A percentile compares a stretch with the other conserved stretches of the same genome.
These are phyloP conservation scores for Cercospora sp. DNA, from an alignment of 2,329 filamentous ascomycete species.

Conservation along the genomic window DNA sequence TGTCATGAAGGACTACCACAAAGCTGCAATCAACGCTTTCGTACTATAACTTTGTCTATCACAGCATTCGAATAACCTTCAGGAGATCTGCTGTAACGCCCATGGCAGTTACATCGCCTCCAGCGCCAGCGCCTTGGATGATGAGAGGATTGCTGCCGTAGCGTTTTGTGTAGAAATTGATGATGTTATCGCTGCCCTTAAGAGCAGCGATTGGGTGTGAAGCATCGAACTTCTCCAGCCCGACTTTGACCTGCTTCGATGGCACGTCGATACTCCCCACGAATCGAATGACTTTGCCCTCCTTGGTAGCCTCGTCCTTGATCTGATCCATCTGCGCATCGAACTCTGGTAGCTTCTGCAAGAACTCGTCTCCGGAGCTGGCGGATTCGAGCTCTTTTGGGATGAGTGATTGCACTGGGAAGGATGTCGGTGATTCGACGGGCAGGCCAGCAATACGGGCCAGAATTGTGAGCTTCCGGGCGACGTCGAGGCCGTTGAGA, in stretches of 20 bases:
- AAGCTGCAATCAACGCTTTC: not conserved
- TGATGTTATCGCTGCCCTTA: slow-evolving; percentile 98
- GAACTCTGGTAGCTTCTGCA: slow-evolving; percentile 75
- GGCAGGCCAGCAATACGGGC: slow-evolving; percentile 80
- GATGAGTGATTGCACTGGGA: slow-evolving; percentile 92
- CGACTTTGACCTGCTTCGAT: slow-evolving; percentile 83
- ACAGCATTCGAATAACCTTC: slow-evolving; percentile 67
- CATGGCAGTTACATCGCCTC: slow-evolving; percentile 96
- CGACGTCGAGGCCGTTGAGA: slow-evolving; percentile 84
- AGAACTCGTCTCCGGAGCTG: slow-evolving; percentile 78
- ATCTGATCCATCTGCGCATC: slow-evolving; percentile 87
- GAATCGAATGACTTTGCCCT: slow-evolving; percentile 90
- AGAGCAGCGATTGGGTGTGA: slow-evolving; percentile 89
- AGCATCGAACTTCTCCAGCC: slow-evolving; percentile 78
- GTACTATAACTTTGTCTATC: not conserved
- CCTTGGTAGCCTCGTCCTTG: slow-evolving; percentile 79
- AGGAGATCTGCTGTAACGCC: slow-evolving; percentile 91
- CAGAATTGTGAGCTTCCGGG: slow-evolving; percentile 93
- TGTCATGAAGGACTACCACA: not conserved
- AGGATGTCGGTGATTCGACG: slow-evolving; percentile 79
- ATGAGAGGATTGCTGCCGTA: slow-evolving; percentile 91
- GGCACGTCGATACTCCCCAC: slow-evolving; percentile 88
- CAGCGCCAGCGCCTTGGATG: slow-evolving; percentile 87
- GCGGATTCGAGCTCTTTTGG: slow-evolving; percentile 79
- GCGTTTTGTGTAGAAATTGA: slow-evolving; percentile 95